phyloP scores from a whole-genome alignment of 2,329 filamentous ascomycete species.

The Ophiostoma pallidulum region DNA sequence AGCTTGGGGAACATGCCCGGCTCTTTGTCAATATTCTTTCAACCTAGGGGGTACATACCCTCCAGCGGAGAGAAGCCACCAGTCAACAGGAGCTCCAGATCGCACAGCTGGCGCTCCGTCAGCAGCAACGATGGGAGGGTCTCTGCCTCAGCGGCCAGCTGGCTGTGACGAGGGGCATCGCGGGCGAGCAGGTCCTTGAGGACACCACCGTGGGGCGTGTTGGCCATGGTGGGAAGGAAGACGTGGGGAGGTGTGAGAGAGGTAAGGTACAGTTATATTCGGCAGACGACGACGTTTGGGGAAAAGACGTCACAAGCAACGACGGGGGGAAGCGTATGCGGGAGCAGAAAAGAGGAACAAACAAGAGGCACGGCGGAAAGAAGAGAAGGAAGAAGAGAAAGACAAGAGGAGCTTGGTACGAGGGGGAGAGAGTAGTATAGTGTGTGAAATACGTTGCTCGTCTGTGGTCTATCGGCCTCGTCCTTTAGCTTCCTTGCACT shows the following conservation, averaged over 20 bases:
- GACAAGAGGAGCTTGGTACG: neutral
- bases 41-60: conserved; percentile 63
- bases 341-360: neutral
- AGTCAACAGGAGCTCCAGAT: conserved; percentile 93
- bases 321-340: neutral
- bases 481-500: conserved; percentile 1
- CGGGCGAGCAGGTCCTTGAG: conserved; percentile 96
- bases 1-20: neutral
- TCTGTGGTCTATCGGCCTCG: conserved; percentile 1
- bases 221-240: conserved; percentile 50
- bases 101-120: conserved; percentile 90
- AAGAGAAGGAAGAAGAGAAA: neutral
- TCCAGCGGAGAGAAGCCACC: conserved; percentile 96
- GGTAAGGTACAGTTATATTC: neutral
- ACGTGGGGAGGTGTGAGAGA: neutral
- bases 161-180: conserved; percentile 71
- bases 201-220: conserved; percentile 76
- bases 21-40: too few species aligned
- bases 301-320: neutral
- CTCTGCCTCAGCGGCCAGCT: conserved; percentile 80
- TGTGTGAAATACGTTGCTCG: neutral
- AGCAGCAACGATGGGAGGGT: conserved; percentile 74
- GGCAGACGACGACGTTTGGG: neutral
- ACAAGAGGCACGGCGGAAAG: neutral
- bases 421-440: neutral